Evolutionary conservation across 345 rosid genomes (phyloP), one percentile per base, ranked within the genome.

Genomic region (Brassica nigra): DNA sequence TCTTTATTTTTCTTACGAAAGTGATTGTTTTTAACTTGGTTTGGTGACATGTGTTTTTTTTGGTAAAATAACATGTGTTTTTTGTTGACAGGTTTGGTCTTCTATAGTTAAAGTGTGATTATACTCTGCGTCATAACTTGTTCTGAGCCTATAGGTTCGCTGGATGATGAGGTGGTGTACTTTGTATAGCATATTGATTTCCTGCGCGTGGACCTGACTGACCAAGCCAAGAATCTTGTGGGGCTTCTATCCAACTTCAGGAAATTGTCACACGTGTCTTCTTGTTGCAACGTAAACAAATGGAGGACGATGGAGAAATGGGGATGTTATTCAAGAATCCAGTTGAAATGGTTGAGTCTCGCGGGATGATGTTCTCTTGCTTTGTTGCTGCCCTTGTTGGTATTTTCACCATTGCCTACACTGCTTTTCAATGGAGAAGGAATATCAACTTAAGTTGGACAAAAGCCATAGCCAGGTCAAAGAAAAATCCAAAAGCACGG

Each of bases 381-480:
- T 76, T 88, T 39, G 67, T 89, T 27, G 97, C 98, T 78, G 93
- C 90, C 16, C 82, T 91, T 34, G 86, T 93, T 84, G 98, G 99
- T 70, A 79, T 95, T 66, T 78, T 89, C 78, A 93, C 98, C 18
- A 93, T 95, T 54, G 90, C 91, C 65, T 95, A 89, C 81, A 91
- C 96, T 0, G 96, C 98, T 76, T 91, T 90, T 73, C 99, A 95
- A 66, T 95, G 99, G 99, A 86, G 99, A 71, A 88, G 98, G 75
- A 93, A 95, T 75, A 91, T 93, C 79, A 95, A 90, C 83, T 83
- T 95, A 72, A 91, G 92, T 72, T 91, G 98, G 99, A 95, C 86
- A 85, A 95, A 87, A 86, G 98, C 99, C 71, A 84, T 95, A 70
- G 95, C 96, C 28, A 90, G 91, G 62, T 90, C 97, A 2, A 95